Base-by-base conservation (phyloP, 345 rosid species). In the Chamaenerion angustifolium region DNA sequence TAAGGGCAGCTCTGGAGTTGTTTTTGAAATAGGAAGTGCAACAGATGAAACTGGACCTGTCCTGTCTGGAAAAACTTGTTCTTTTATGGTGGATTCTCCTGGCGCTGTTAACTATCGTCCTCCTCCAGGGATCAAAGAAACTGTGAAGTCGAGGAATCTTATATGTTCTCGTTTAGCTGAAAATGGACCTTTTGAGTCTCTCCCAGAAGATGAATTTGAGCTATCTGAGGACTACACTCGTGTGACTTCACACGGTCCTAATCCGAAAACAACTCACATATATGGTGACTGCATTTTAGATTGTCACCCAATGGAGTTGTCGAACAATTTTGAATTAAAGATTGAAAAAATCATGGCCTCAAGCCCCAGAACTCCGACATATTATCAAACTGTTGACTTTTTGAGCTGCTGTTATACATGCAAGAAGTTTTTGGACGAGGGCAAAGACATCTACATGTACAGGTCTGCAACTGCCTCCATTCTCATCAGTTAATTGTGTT, bases 211-310 rank as follows among this genome's bases (percentile, higher is more conserved):
- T 16, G 90, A 80, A 58, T 73, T 87, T 68, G 95, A 82, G 74
- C 81, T 75, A 49, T 88, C 95, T 8, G 95, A 93, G 75, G 98
- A 87, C 42, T 92, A 92, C 71, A 92, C 98, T 51, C 72, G 98
- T 44, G 79, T 87, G 21, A 84, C 67, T 52, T 66, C 80, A 8
- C 90, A 77, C 44, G 96, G 95, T 70, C 82, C 95, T 52, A 78
- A 74, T 66, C 85, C 95, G 0, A 77, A 70, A 58, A 92, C 80
- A 4, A 84, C 85, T 75, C 96, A 82, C 60, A 84, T 83, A 47
- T 92, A 64, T 37, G 82, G 93, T 66, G 95, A 76, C 68, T 64
- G 76, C 60, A 67, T 82, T 73, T 69, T 87, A 71, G 78, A 70
- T 64, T 64, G 89, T 64, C 80, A 66, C 56, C 42, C 59, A 51